Conservation (phyloP, 257 asterid genomes). For the Haberlea rhodopensis region DNA sequence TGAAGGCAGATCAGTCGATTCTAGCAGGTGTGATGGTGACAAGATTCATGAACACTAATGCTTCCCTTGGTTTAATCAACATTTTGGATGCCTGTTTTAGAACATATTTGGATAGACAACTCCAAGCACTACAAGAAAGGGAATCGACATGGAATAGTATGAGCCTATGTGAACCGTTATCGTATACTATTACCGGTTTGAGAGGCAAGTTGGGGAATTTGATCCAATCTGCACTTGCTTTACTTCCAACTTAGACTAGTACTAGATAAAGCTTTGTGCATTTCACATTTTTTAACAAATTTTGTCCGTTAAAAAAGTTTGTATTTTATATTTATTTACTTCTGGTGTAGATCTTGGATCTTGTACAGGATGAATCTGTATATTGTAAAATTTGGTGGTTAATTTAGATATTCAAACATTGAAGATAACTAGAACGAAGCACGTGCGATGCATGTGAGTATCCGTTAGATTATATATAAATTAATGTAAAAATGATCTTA, state of each 20-base stretch:
- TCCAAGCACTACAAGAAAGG: conserved; percentile 28
- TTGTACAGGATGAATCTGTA: conserved; percentile 7
- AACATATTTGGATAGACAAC: conserved; percentile 51
- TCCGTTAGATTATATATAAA: too few species aligned
- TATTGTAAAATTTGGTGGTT: background rate
- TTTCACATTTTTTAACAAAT: background rate
- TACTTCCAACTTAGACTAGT: conserved; percentile 43
- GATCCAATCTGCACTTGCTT: conserved; percentile 55
- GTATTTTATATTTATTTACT: background rate
- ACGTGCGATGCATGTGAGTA: too few species aligned
- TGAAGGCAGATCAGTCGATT: conserved; percentile 71
- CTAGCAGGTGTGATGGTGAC: conserved; percentile 81
- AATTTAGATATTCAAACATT: too few species aligned
- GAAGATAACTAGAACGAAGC: too few species aligned
- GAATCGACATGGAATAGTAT: conserved; percentile 31
- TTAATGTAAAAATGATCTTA: too few species aligned
- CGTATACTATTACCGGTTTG: conserved; percentile 43
- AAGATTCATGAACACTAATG: conserved; percentile 60
- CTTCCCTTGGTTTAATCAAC: conserved; percentile 64
- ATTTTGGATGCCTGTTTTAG: conserved; percentile 66
- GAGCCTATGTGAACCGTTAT: conserved; percentile 36
- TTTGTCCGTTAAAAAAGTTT: background rate
- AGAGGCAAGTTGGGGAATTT: conserved; percentile 39
- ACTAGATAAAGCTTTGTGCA: conserved; percentile 34
- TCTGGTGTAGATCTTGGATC: background rate